Conservation (phyloP, 1,139 yeast species). For the Nakaseomyces kungkrabaensis region DNA sequence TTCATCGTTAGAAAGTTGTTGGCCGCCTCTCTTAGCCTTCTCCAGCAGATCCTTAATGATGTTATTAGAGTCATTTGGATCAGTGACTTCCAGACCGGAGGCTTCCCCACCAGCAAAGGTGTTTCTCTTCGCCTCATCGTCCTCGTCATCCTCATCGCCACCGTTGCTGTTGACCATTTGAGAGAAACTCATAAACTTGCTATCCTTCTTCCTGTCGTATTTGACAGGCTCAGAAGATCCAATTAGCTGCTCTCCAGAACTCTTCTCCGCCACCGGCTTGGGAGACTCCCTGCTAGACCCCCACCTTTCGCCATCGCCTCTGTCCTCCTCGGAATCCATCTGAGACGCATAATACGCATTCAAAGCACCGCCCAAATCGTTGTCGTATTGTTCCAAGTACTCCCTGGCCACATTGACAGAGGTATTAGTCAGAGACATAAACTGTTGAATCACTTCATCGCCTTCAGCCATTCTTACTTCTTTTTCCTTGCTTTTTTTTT, state of each 20-base stretch:
- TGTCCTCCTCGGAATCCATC: constrained; percentile 6
- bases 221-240: constrained; percentile 3
- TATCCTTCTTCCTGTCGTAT: constrained; percentile 17
- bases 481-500: neutral
- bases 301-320: neutral
- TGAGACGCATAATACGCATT: constrained; percentile 27
- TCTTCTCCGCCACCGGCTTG: neutral
- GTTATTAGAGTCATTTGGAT: constrained; percentile 55
- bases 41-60: constrained; percentile 49
- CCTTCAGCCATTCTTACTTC: constrained; percentile 8
- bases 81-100: constrained; percentile 87
- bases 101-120: constrained; percentile 92
- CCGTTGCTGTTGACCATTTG: constrained; percentile 38
- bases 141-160: constrained; percentile 41
- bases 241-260: constrained; percentile 1
- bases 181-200: constrained; percentile 39
- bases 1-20: constrained; percentile 29
- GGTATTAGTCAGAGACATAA: constrained; percentile 41
- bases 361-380: constrained; percentile 26
- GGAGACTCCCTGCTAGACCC: constrained; percentile 1
- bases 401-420: constrained; percentile 38
- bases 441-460: constrained; percentile 38
- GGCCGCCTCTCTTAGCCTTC: constrained; percentile 44
- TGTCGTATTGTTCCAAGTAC: constrained; percentile 33
- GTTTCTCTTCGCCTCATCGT: constrained; percentile 57